These are phyloP conservation scores for Teratosphaeria zuluensis DNA, from an alignment of 2,329 filamentous ascomycete species.

Conservation along the genomic window DNA sequence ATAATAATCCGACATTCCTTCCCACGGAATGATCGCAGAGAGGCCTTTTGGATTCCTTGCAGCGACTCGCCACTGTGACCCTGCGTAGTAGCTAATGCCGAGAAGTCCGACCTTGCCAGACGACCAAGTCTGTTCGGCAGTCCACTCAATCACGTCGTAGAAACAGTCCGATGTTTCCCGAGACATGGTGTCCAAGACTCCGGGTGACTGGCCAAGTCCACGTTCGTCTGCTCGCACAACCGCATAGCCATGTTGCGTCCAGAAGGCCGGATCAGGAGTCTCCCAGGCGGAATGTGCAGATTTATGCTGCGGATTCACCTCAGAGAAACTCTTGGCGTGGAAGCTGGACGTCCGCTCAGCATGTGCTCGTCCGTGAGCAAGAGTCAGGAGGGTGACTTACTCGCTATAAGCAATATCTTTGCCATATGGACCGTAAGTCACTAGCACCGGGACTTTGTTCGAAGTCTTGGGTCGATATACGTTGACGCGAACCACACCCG, in stretches of 20 bases:
- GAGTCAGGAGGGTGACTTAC: slow-evolving; percentile 22
- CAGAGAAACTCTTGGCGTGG: slow-evolving; percentile 39
- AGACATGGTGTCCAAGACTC: slow-evolving; percentile 32
- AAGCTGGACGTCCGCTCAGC: slow-evolving; percentile 29
- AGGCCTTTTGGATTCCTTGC: slow-evolving; percentile 32
- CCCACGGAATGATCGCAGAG: slow-evolving; percentile 36
- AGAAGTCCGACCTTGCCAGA: slow-evolving; percentile 35
- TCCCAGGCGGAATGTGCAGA: slow-evolving; percentile 38
- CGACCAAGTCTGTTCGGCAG: slow-evolving; percentile 34
- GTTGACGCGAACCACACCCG: slow-evolving; percentile 25
- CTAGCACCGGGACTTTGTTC: slow-evolving; percentile 47
- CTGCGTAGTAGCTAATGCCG: slow-evolving; percentile 35
- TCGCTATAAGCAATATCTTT: slow-evolving; percentile 59
- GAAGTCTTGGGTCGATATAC: slow-evolving; percentile 25
- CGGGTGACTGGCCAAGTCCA: slow-evolving; percentile 25
- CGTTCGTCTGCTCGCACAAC: slow-evolving; percentile 25
- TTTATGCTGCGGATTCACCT: slow-evolving; percentile 29
- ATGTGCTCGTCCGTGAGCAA: neutral
- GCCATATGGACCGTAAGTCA: slow-evolving; percentile 65
- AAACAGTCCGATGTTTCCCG: slow-evolving; percentile 34
- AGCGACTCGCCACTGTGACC: slow-evolving; percentile 32
- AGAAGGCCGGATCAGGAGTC: slow-evolving; percentile 32
- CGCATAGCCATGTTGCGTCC: slow-evolving; percentile 24
- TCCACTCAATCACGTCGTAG: slow-evolving; percentile 35
- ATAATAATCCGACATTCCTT: slow-evolving; percentile 37